A percentile compares a stretch with the other conserved stretches of the same genome.
Conservation (phyloP, 148 eudicot genomes). For the Amaranthus cruentus region DNA sequence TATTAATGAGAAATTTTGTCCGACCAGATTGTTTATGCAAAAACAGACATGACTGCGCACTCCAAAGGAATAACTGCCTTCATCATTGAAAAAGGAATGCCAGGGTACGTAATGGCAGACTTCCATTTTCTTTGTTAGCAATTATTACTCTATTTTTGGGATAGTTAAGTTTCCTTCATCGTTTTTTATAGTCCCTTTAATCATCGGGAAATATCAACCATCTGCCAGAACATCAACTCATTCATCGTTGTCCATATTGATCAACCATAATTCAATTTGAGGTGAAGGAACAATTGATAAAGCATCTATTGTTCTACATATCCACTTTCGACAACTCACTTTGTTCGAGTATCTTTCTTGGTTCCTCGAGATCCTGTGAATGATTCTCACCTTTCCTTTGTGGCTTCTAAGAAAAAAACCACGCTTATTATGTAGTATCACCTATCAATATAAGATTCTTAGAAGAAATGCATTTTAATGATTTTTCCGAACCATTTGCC, state of each 20-base stretch:
- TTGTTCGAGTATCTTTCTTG: too few relatives aligned
- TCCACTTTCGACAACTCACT: neutral
- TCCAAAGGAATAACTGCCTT: slow-evolving; percentile 98
- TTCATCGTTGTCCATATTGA: neutral
- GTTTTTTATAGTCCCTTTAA: neutral
- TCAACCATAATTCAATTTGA: neutral
- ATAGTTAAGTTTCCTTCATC: neutral
- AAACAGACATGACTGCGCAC: slow-evolving; percentile 64
- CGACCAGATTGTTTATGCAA: slow-evolving; percentile 84
- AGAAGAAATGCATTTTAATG: neutral
- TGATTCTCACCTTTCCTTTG: too few relatives aligned
- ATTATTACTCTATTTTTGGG: neutral
- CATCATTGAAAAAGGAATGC: slow-evolving; percentile 93
- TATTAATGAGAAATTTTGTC: slow-evolving; percentile 14
- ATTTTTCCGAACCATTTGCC: neutral
- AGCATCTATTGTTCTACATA: neutral
- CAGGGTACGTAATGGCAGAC: slow-evolving; percentile 49
- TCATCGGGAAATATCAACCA: neutral
- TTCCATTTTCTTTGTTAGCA: slow-evolving; percentile 1
- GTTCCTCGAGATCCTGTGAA: too few relatives aligned
- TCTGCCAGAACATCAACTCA: neutral
- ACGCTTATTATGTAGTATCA: neutral
- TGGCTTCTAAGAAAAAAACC: too few relatives aligned
- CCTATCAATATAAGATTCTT: neutral
- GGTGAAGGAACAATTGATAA: neutral